These are phyloP conservation scores for Penicillium thymicola DNA, from an alignment of 2,329 filamentous ascomycete genomes.

Conservation along the genomic window DNA sequence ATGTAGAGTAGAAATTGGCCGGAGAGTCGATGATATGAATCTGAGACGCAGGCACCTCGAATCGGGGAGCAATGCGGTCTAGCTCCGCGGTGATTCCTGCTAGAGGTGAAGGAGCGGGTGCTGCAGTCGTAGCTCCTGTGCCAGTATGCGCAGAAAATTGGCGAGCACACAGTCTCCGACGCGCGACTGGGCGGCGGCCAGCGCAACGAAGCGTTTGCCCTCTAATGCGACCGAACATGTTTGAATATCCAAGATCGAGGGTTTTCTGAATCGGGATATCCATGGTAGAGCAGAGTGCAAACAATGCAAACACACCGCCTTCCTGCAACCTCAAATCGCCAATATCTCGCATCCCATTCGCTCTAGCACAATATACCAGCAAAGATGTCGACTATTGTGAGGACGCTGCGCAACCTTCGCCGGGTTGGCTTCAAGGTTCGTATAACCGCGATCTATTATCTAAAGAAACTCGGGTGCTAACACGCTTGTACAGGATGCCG, in stretches of 20 bases:
- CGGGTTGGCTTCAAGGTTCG: slow-evolving; percentile 81
- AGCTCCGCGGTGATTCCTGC: slow-evolving; percentile 68
- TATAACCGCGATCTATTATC: background rate
- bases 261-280: slow-evolving; percentile 24
- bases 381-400: slow-evolving; percentile 85
- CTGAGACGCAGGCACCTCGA: slow-evolving; percentile 77
- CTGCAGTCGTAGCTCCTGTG: slow-evolving; percentile 22
- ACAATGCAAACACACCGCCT: slow-evolving; percentile 35
- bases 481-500: slow-evolving; percentile 66
- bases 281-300: slow-evolving; percentile 25
- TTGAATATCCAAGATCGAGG: slow-evolving; percentile 8
- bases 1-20: slow-evolving; percentile 81
- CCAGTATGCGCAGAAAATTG: slow-evolving; percentile 37
- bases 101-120: slow-evolving; percentile 46
- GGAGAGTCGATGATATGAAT: slow-evolving; percentile 78
- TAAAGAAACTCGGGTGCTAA: slow-evolving; percentile 37
- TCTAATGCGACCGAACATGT: slow-evolving; percentile 42
- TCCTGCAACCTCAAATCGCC: slow-evolving; percentile 24
- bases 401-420: slow-evolving; percentile 83
- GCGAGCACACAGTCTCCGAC: slow-evolving; percentile 32
- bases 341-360: slow-evolving; percentile 16
- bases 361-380: slow-evolving; percentile 22
- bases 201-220: slow-evolving; percentile 37
- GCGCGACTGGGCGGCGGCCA: slow-evolving; percentile 30
- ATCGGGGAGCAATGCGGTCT: slow-evolving; percentile 85